Evolutionary conservation across 169 alveolate genomes (phyloP).

Genomic region (Plasmodium berghei): DNA sequence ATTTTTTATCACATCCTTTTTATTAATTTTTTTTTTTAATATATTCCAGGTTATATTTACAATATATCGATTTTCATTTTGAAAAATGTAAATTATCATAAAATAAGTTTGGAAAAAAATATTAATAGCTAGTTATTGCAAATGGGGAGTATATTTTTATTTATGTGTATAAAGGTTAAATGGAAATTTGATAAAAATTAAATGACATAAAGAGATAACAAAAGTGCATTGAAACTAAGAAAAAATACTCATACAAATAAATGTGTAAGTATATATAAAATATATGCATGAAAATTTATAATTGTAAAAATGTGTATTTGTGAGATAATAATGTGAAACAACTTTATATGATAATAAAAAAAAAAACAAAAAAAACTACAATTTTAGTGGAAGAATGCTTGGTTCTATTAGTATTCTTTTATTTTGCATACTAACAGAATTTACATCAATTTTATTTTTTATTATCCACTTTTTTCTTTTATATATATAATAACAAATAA

Average conservation of each 20-base stretch:
- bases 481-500: constrained; percentile 44
- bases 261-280: background rate
- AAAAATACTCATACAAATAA: background rate
- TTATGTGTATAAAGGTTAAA: too few species aligned
- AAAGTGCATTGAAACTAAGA: background rate
- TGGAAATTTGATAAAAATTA: background rate
- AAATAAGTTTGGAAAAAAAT: too few species aligned
- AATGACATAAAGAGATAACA: too few species aligned
- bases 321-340: background rate
- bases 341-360: background rate
- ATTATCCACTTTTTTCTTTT: constrained; percentile 10
- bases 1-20: constrained; percentile 4
- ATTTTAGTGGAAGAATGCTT: constrained; percentile 22
- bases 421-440: background rate
- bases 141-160: too few species aligned
- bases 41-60: background rate
- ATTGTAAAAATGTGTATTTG: too few species aligned
- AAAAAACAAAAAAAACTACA: constrained; percentile 16
- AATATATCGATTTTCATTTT: too few species aligned
- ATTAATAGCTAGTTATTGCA: too few species aligned
- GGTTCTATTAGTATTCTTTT: constrained; percentile 32
- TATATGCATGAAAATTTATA: too few species aligned
- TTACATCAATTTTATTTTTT: constrained; percentile 5
- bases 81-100: too few species aligned
- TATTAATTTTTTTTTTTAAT: background rate